A percentile compares a stretch with the other conserved stretches of the same genome.
phyloP scores from a whole-genome alignment of 2,329 filamentous ascomycete genomes.

The Neurospora sp. region DNA sequence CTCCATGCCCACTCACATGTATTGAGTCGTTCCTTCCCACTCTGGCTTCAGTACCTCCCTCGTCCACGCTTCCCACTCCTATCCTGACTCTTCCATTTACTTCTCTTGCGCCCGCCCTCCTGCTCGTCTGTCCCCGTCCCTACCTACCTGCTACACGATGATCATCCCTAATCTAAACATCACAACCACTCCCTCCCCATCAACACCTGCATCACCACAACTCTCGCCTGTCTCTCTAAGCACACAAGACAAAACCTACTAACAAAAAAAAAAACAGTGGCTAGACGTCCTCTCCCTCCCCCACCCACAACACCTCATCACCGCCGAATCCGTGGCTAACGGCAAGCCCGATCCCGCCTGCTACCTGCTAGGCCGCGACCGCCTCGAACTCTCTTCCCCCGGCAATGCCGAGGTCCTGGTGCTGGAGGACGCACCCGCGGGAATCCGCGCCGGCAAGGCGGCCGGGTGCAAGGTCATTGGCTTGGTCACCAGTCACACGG shows the following conservation, averaged over 20 bases:
- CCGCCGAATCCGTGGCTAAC: conserved; percentile 63
- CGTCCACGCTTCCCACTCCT: neutral
- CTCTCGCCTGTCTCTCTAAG: neutral
- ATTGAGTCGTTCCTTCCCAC: neutral
- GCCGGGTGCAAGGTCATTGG: conserved; percentile 79
- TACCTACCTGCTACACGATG: neutral
- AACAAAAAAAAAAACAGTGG: conserved; percentile 37
- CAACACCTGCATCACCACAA: neutral
- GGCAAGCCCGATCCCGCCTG: conserved; percentile 72
- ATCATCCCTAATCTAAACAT: neutral
- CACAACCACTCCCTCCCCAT: neutral
- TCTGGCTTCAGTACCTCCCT: too few relatives aligned
- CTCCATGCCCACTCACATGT: neutral
- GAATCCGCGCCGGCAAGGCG: conserved; percentile 71
- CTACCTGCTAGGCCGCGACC: conserved; percentile 57
- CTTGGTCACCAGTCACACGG: conserved; percentile 73
- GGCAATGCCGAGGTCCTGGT: conserved; percentile 52
- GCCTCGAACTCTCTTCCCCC: conserved; percentile 41
- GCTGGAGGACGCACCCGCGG: conserved; percentile 81
- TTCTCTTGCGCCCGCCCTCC: neutral
- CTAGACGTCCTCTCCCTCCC: conserved; percentile 56
- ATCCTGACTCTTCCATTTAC: neutral
- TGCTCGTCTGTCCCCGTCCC: neutral
- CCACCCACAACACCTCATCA: conserved; percentile 55
- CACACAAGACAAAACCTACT: neutral